Percentiles rank a stretch among this genome's conserved stretches.
phyloP scores from a whole-genome alignment of 208 protist species.

The Leishmania aethiopica region DNA sequence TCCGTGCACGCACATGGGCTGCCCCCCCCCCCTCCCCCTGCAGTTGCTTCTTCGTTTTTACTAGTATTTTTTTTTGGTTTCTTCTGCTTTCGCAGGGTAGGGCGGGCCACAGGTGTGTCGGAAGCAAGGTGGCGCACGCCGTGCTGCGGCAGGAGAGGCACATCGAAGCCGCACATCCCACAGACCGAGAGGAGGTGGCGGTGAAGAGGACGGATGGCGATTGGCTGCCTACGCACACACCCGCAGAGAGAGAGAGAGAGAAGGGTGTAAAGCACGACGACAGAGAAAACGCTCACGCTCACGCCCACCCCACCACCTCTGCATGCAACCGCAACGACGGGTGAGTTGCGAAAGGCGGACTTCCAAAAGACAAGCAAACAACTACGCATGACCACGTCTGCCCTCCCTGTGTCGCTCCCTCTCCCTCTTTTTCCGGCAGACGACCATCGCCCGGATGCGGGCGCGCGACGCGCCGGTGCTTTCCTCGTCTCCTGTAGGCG shows the following conservation, averaged over 20 bases:
- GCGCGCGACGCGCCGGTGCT: too few species aligned
- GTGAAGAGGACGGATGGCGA: neutral
- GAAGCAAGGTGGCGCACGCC: neutral
- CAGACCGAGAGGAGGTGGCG: neutral
- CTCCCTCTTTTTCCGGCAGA: neutral
- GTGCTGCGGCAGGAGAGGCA: neutral
- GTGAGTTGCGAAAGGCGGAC: neutral
- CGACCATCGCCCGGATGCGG: neutral
- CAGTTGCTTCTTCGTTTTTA: neutral
- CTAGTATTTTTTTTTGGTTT: neutral
- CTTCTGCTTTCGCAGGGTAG: neutral
- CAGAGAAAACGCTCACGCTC: neutral
- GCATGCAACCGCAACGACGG: neutral
- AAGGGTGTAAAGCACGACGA: slow-evolving; percentile 14
- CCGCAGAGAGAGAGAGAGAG: neutral
- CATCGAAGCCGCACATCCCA: neutral
- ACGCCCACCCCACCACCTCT: neutral
- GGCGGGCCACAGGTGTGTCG: neutral
- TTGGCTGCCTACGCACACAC: neutral
- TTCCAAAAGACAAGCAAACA: too few species aligned
- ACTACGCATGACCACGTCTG: neutral
- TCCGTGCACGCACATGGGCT: neutral
- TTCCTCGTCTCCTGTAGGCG: too few species aligned
- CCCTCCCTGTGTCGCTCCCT: neutral
- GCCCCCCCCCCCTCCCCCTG: too few species aligned